Conservation (phyloP, 2,329 filamentous ascomycete genomes). For the Aspergillus sp. region DNA sequence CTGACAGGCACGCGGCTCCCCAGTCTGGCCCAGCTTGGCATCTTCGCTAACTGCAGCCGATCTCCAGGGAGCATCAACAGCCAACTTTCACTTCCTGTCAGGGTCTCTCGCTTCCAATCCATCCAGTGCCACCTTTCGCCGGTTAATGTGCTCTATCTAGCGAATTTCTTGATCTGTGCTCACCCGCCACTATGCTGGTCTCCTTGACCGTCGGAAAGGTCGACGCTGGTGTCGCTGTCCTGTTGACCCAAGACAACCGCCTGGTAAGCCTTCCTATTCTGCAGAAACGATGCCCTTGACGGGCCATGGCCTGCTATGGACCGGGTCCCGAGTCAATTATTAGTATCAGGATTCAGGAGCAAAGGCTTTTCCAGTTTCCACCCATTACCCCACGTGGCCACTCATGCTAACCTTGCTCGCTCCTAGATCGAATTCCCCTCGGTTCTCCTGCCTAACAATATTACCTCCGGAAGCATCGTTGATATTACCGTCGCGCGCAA, state of each 20-base stretch:
- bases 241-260: constrained; percentile 94
- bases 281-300: constrained; percentile 5
- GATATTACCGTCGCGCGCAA: constrained; percentile 96
- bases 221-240: constrained; percentile 95
- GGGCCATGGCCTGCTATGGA: neutral
- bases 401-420: constrained; percentile 8
- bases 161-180: constrained; percentile 5
- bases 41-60: constrained; percentile 32
- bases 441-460: constrained; percentile 91
- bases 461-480: constrained; percentile 93
- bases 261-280: constrained; percentile 61
- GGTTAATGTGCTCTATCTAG: constrained; percentile 8
- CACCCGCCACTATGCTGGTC: constrained; percentile 71
- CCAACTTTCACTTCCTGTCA: constrained; percentile 12
- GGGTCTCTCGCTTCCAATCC: neutral
- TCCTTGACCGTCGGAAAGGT: constrained; percentile 99
- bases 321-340: neutral
- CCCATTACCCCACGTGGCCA: constrained; percentile 10
- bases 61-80: constrained; percentile 19
- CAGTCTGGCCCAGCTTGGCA: constrained; percentile 19
- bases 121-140: neutral
- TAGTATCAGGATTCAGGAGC: neutral
- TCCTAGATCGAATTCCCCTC: constrained; percentile 95
- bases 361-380: neutral
- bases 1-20: constrained; percentile 19